Evolutionary conservation across 768 basidiomycete species (phyloP), one percentile per base, ranked within the genome.

Genomic region (Gloeopeniophorella convolvens): DNA sequence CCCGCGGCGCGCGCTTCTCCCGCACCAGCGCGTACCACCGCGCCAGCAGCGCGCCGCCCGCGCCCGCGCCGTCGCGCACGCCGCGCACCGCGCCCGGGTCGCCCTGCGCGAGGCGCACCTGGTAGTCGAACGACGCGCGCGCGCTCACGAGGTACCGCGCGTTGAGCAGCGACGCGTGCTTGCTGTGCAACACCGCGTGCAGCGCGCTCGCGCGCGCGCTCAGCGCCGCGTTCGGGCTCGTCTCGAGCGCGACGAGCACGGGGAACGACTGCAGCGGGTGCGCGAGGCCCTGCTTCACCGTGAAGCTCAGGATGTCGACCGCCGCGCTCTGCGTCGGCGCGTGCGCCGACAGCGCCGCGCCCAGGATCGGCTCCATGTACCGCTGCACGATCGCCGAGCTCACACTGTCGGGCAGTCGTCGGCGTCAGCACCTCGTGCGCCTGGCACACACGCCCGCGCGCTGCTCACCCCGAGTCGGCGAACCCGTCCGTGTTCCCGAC

Each of bases 261-360:
- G 95, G 93, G 65, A 96, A 85, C 28, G 90, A 95, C 84, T 90
- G 88, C 5, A 99, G 74, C 0, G 96, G 96, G 68, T 98, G 94
- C 5, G 92, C 90, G 44, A 98, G 74, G 3, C 96, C 96, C 66
- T 97, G 95, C 61, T 86, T 91, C 56, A 98, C 82, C 0, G 93
- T 95, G 60, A 96, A 95, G 27, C 79, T 85, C 46, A 99, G 67
- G 36, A 98, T 86, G 56, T 98, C 94, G 44, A 97, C 78, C 6
- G 94, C 95, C 18, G 85, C 76, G 16, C 76, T 75, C 63, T 95
- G 92, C 34, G 87, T 87, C 45, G 78, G 78, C 2, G 72, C 55
- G 56, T 85, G 76, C 45, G 74, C 73, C 2, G 90, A 87, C 18
- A 93, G 65, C 0, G 89, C 87, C 0, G 92, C 87, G 1, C 84